These are phyloP conservation scores for Solanum phureja DNA, from an alignment of 257 asterid species.

Conservation along the genomic window DNA sequence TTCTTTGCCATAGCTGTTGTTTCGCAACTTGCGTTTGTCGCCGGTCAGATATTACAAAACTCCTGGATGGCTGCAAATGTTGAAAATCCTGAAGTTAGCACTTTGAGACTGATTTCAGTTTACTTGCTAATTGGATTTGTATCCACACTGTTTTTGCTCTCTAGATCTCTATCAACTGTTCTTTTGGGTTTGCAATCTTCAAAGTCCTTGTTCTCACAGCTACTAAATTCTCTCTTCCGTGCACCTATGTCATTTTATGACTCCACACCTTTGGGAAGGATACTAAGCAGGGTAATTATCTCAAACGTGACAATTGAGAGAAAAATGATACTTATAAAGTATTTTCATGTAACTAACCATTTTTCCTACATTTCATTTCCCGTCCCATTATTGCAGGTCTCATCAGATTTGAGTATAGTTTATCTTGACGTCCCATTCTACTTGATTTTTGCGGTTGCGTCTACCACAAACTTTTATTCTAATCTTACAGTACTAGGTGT, in stretches of 20 bases:
- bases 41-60: constrained; percentile 56
- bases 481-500: constrained; percentile 40
- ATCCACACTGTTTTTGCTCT: constrained; percentile 38
- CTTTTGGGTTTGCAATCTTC: constrained; percentile 64
- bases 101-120: constrained; percentile 51
- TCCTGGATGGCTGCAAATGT: constrained; percentile 96
- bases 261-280: constrained; percentile 84
- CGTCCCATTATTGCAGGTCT: constrained; percentile 31
- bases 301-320: neutral
- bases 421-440: constrained; percentile 17
- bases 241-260: constrained; percentile 96
- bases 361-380: neutral
- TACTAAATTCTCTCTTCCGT: constrained; percentile 65
- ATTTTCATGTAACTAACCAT: neutral
- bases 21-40: constrained; percentile 42
- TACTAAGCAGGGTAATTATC: constrained; percentile 60
- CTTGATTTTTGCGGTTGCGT: neutral
- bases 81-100: constrained; percentile 41
- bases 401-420: constrained; percentile 74
- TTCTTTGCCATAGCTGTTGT: constrained; percentile 38
- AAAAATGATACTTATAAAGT: neutral
- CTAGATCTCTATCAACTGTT: constrained; percentile 47
- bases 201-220: constrained; percentile 47
- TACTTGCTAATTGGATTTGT: constrained; percentile 61
- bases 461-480: constrained; percentile 1